Percentiles rank a stretch among this genome's conserved stretches.
These are phyloP conservation scores for Hydrangea macrophylla DNA, from an alignment of 148 eudicot species.

Conservation along the genomic window DNA sequence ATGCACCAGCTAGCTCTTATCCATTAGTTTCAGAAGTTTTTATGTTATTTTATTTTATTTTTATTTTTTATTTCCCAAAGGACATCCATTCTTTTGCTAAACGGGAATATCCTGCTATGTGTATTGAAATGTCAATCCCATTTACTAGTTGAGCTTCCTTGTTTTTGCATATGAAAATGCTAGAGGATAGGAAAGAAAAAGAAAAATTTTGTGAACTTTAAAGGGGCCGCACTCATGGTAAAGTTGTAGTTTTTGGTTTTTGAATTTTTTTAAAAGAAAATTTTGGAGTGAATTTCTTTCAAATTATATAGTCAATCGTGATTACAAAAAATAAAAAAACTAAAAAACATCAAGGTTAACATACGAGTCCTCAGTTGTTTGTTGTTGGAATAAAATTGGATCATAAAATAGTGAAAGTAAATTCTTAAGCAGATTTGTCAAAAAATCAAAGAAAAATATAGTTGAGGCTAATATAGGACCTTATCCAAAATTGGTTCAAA, in stretches of 20 bases:
- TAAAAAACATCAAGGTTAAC: too few relatives aligned
- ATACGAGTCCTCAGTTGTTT: too few relatives aligned
- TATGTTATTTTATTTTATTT: too few relatives aligned
- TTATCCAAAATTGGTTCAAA: background rate
- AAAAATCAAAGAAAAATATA: background rate
- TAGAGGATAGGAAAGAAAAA: background rate
- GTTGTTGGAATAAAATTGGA: background rate
- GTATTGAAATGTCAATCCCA: background rate
- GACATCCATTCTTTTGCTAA: background rate
- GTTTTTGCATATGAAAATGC: too few relatives aligned
- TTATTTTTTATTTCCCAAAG: too few relatives aligned
- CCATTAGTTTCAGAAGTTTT: background rate
- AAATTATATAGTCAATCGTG: too few relatives aligned
- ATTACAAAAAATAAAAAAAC: too few relatives aligned
- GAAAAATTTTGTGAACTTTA: too few relatives aligned
- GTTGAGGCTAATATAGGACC: background rate
- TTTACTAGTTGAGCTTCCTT: background rate
- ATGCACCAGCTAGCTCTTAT: background rate
- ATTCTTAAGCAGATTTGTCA: background rate
- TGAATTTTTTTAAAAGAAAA: too few relatives aligned
- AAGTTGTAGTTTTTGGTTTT: too few relatives aligned
- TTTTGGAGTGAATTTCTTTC: too few relatives aligned
- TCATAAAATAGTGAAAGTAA: background rate
- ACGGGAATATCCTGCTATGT: background rate
- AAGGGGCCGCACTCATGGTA: too few relatives aligned